Evolutionary conservation across 257 asterid genomes (phyloP).

Genomic region (Striga asiatica): DNA sequence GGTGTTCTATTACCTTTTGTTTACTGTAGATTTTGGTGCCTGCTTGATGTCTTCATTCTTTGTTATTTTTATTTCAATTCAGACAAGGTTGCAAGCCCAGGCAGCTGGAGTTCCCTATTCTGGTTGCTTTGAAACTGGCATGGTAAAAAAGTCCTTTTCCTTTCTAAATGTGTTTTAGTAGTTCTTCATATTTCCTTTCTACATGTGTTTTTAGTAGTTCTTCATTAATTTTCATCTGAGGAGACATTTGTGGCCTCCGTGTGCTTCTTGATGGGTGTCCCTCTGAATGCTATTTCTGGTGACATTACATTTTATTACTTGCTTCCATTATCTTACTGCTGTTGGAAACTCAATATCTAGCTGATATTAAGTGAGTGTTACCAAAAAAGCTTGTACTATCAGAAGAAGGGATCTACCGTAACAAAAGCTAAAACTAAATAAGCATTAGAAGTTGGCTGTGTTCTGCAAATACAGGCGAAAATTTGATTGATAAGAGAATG

Average conservation of each 20-base stretch:
- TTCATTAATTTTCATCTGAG: background rate
- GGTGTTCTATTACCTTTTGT: background rate
- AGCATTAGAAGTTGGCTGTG: background rate
- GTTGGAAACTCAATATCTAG: background rate
- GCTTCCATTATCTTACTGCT: background rate
- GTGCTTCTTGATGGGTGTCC: background rate
- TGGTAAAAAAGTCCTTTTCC: conserved; percentile 5
- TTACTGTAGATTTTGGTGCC: background rate
- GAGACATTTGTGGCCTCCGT: background rate
- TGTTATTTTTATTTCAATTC: conserved; percentile 9
- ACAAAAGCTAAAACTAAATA: background rate
- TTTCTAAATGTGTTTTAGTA: background rate
- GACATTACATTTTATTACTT: background rate
- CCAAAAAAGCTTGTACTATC: background rate
- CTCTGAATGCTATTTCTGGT: background rate
- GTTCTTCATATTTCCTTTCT: background rate
- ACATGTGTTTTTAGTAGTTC: background rate
- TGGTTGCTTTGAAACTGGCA: conserved; percentile 12
- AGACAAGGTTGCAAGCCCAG: conserved; percentile 85
- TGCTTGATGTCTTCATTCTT: background rate
- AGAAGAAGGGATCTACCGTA: background rate
- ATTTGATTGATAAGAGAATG: background rate
- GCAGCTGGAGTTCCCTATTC: conserved; percentile 48
- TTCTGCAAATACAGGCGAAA: background rate
- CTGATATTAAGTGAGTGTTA: background rate